Evolutionary conservation across 495 filamentous ascomycete genomes (phyloP).

Genomic region (Penicillium paradoxum): DNA sequence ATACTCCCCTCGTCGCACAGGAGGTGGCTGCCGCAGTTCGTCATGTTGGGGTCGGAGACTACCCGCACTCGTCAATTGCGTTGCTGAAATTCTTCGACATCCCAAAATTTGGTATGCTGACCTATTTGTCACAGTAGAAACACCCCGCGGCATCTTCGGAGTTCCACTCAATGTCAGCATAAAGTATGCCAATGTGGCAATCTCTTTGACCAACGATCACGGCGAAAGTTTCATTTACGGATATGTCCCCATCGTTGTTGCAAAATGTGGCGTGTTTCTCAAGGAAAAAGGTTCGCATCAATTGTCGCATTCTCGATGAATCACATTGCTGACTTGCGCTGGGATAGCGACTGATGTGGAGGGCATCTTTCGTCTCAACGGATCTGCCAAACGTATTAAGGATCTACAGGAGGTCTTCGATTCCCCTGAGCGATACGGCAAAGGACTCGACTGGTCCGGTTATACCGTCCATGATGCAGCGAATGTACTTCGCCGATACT

Average conservation of each 20-base stretch:
- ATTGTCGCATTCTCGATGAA: neutral
- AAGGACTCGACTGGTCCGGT: slow-evolving; percentile 93
- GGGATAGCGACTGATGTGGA: slow-evolving; percentile 84
- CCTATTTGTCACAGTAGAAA: slow-evolving; percentile 16
- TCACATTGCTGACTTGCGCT: slow-evolving; percentile 8
- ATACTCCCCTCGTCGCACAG: neutral
- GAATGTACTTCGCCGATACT: slow-evolving; percentile 89
- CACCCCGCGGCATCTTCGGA: slow-evolving; percentile 73
- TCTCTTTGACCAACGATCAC: slow-evolving; percentile 85
- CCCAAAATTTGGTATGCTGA: neutral
- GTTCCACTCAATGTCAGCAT: slow-evolving; percentile 94
- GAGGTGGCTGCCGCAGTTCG: neutral
- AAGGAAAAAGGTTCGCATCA: slow-evolving; percentile 85
- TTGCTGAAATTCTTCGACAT: neutral
- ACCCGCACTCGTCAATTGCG: neutral
- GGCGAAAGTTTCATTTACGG: slow-evolving; percentile 97
- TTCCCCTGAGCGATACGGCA: slow-evolving; percentile 93
- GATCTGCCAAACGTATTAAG: slow-evolving; percentile 97
- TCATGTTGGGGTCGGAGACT: neutral
- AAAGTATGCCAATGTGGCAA: slow-evolving; percentile 96
- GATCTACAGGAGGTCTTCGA: slow-evolving; percentile 89
- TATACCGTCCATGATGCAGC: slow-evolving; percentile 99
- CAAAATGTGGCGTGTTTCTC: slow-evolving; percentile 95
- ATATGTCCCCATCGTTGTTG: slow-evolving; percentile 97
- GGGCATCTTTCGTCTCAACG: slow-evolving; percentile 93